A percentile compares a stretch with the other conserved stretches of the same genome.
These are phyloP conservation scores for Trametes cinnabarina DNA, from an alignment of 768 basidiomycete genomes.

Conservation along the genomic window DNA sequence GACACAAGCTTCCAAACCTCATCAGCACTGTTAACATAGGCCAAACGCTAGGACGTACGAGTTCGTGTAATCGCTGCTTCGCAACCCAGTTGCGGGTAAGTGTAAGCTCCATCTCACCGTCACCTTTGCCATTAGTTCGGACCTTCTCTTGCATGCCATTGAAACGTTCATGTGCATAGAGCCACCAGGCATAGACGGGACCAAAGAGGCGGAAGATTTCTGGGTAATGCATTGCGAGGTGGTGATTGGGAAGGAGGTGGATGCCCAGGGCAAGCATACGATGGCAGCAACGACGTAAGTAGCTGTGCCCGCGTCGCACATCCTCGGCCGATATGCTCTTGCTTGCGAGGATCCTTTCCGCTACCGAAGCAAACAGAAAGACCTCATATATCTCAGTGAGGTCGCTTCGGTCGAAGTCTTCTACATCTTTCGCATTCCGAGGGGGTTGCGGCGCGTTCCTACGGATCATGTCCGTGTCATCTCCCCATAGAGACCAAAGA, in stretches of 20 bases:
- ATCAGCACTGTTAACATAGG: too few species aligned
- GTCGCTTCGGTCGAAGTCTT: not conserved
- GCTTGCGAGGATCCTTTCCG: not conserved
- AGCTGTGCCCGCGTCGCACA: not conserved
- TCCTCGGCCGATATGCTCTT: not conserved
- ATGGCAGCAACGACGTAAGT: not conserved
- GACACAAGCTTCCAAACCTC: too few species aligned
- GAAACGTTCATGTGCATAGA: conserved; percentile 1
- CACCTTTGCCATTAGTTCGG: not conserved
- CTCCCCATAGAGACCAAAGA: not conserved
- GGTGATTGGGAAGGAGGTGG: not conserved
- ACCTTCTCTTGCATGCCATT: conserved; percentile 3
- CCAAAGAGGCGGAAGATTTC: not conserved
- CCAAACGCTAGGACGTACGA: not conserved
- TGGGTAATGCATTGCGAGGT: conserved; percentile 8
- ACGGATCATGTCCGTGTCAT: not conserved
- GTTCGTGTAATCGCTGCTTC: not conserved
- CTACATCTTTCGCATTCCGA: not conserved
- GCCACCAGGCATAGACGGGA: conserved; percentile 8
- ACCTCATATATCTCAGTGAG: not conserved
- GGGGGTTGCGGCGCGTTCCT: not conserved
- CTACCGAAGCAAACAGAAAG: not conserved
- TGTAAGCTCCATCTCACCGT: conserved; percentile 8
- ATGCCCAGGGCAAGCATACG: not conserved
- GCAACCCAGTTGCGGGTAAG: not conserved